phyloP scores from a whole-genome alignment of 805 yeast genomes.

The Pichia phayaonensis region DNA sequence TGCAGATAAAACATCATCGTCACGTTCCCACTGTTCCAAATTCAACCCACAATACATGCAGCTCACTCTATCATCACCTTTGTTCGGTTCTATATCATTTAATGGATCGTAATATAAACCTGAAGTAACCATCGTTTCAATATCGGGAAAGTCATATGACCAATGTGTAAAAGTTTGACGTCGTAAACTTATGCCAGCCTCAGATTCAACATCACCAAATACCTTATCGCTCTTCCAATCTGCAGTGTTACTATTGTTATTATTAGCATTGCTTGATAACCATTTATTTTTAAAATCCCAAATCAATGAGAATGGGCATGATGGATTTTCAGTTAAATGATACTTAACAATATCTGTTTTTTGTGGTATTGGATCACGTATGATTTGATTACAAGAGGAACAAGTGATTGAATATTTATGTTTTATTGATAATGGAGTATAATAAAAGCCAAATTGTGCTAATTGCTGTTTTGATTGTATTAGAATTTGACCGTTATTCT shows the following conservation, averaged over 20 bases:
- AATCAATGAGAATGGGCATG: constrained; percentile 6
- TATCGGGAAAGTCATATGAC: constrained; percentile 29
- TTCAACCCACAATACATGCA: constrained; percentile 61
- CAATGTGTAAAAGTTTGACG: constrained; percentile 5
- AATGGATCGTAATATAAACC: constrained; percentile 51
- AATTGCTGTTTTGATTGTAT: constrained; percentile 7
- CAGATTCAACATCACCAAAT: background rate
- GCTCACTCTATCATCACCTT: constrained; percentile 45
- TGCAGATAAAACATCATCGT: constrained; percentile 35
- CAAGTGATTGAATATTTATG: constrained; percentile 8
- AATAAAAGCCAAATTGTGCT: constrained; percentile 9
- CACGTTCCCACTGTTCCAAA: constrained; percentile 63
- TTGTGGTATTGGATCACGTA: constrained; percentile 4
- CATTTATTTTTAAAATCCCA: constrained; percentile 7
- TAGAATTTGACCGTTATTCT: background rate
- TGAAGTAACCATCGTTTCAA: constrained; percentile 37
- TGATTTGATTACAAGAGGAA: constrained; percentile 4
- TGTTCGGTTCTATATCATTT: constrained; percentile 17
- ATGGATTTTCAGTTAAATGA: constrained; percentile 4
- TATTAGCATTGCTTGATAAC: background rate
- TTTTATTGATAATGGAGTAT: constrained; percentile 8
- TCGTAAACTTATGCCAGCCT: background rate
- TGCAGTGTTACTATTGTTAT: background rate
- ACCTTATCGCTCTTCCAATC: constrained; percentile 3
- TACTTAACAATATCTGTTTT: constrained; percentile 1